phyloP scores from a whole-genome alignment of 2,329 filamentous ascomycete species.

The Hypoxylon sp. region DNA sequence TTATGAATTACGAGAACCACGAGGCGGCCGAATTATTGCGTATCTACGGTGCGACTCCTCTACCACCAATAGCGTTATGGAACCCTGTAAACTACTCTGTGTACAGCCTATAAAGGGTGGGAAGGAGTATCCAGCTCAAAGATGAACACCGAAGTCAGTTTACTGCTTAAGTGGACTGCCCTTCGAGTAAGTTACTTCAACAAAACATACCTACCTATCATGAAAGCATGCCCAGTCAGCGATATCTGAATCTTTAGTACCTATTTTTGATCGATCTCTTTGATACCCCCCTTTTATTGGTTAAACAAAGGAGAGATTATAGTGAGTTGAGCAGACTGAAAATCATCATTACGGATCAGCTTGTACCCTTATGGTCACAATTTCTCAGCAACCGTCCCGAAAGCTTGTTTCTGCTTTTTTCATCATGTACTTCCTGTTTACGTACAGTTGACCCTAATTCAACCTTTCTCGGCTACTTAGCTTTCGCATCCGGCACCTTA shows the following conservation, averaged over 20 bases:
- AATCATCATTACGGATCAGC: not conserved
- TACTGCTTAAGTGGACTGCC: not conserved
- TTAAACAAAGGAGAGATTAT: not conserved
- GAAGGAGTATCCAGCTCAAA: not conserved
- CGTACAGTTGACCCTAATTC: too few relatives aligned
- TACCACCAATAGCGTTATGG: not conserved
- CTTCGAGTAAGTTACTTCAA: not conserved
- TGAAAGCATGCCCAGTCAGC: not conserved
- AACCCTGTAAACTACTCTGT: not conserved
- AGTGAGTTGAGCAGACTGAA: not conserved
- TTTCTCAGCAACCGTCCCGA: not conserved
- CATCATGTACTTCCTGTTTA: not conserved
- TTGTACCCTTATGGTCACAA: not conserved
- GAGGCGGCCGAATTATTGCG: not conserved
- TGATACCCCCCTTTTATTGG: not conserved
- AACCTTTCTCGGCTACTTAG: not conserved
- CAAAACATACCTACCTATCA: not conserved
- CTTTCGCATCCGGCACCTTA: not conserved
- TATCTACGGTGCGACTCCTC: not conserved
- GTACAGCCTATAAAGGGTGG: not conserved
- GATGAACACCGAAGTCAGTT: not conserved
- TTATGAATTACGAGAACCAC: not conserved
- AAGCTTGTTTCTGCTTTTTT: not conserved
- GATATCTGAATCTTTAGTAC: not conserved
- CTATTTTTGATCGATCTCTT: not conserved